Evolutionary conservation across 1,139 yeast genomes (phyloP).

Genomic region (Pichia sp.): DNA sequence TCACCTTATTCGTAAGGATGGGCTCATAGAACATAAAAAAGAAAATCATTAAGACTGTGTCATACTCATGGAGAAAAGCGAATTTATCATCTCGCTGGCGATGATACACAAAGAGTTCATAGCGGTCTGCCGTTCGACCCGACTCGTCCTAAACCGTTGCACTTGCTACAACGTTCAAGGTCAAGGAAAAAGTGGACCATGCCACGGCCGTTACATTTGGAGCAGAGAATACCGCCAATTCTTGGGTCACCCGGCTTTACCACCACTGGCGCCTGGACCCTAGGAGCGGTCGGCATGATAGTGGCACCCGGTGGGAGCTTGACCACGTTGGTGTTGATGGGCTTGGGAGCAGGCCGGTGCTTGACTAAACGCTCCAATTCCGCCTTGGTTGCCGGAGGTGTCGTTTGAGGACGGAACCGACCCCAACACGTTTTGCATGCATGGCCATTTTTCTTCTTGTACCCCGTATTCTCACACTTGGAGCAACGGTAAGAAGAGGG

Average conservation of each 20-base stretch:
- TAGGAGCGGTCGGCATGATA: conserved; percentile 7
- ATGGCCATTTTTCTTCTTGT: conserved; percentile 57
- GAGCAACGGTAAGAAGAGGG: conserved; percentile 58
- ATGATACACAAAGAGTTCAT: neutral
- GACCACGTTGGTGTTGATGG: conserved; percentile 20
- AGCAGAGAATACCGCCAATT: conserved; percentile 76
- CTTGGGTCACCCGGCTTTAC: conserved; percentile 82
- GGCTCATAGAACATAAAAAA: neutral
- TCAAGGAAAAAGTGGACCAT: conserved; percentile 48
- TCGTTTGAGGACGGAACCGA: conserved; percentile 47
- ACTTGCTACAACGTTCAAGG: conserved; percentile 52
- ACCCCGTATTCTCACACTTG: conserved; percentile 75
- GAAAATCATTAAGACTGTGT: neutral
- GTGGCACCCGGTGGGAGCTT: conserved; percentile 24
- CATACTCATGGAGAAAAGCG: too few species aligned
- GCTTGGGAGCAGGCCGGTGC: conserved; percentile 19
- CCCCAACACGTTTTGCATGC: conserved; percentile 74
- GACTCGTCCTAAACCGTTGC: conserved; percentile 64
- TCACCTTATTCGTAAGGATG: neutral
- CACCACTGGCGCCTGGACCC: conserved; percentile 33
- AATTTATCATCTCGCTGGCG: neutral
- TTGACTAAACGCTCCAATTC: conserved; percentile 19
- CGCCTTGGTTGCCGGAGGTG: conserved; percentile 16
- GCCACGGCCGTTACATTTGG: conserved; percentile 74
- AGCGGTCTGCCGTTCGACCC: conserved; percentile 26